A percentile compares a stretch with the other conserved stretches of the same genome.
Evolutionary conservation across 2,329 filamentous ascomycete genomes (phyloP).

Genomic region (Botryotinia calthae): DNA sequence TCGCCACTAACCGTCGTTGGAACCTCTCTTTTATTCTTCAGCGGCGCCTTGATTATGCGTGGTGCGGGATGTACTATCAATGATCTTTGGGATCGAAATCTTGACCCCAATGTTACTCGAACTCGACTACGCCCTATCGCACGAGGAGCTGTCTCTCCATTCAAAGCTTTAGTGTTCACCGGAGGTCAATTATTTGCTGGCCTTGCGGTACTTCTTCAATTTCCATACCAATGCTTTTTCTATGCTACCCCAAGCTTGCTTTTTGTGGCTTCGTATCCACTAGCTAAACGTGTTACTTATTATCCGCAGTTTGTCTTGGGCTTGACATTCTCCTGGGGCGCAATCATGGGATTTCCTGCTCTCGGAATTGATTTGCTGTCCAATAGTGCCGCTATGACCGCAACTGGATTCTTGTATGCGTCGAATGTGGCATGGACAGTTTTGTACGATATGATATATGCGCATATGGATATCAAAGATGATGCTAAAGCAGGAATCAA

Average conservation of each 20-base stretch:
- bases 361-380: slow-evolving; percentile 73
- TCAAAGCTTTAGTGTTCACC: slow-evolving; percentile 70
- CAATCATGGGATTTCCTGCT: slow-evolving; percentile 83
- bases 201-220: slow-evolving; percentile 71
- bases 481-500: slow-evolving; percentile 86
- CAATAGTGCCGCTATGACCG: slow-evolving; percentile 59
- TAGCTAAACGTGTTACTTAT: slow-evolving; percentile 82
- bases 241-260: slow-evolving; percentile 74
- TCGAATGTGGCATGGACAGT: slow-evolving; percentile 85
- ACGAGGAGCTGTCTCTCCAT: slow-evolving; percentile 70
- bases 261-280: slow-evolving; percentile 72
- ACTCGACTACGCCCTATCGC: slow-evolving; percentile 79
- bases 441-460: slow-evolving; percentile 90
- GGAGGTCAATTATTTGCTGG: slow-evolving; percentile 72
- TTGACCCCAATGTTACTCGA: slow-evolving; percentile 75
- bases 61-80: slow-evolving; percentile 87
- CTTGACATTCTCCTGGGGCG: slow-evolving; percentile 84
- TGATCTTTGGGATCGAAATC: slow-evolving; percentile 84
- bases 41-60: slow-evolving; percentile 79
- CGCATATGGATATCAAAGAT: slow-evolving; percentile 86
- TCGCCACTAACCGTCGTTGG: slow-evolving; percentile 59
- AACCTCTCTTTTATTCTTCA: slow-evolving; percentile 68
- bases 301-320: slow-evolving; percentile 85
- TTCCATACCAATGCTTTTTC: slow-evolving; percentile 69
- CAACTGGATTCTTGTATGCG: slow-evolving; percentile 68